phyloP scores from a whole-genome alignment of 257 asterid species.

The Nicotiana benthamiana region DNA sequence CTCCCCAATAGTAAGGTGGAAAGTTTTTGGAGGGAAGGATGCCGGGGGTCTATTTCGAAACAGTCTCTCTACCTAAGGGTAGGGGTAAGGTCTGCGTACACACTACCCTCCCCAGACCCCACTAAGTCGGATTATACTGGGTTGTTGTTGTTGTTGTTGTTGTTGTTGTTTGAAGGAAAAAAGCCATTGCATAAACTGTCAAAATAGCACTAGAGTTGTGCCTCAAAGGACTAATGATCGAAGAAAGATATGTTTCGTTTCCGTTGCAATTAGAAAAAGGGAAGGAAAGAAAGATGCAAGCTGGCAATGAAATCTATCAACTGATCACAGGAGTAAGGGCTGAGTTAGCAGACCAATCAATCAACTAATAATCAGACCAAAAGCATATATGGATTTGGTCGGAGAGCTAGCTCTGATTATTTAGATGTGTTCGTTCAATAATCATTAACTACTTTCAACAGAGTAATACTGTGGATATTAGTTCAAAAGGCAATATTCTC shows the following conservation, averaged over 20 bases:
- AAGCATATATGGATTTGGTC: not conserved
- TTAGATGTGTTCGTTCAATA: not conserved
- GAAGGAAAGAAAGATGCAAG: not conserved
- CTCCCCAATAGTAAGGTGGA: no score
- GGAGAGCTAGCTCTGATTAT: not conserved
- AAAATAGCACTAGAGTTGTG: not conserved
- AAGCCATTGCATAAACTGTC: not conserved
- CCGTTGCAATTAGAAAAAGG: not conserved
- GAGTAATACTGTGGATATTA: not conserved
- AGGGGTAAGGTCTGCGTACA: no score
- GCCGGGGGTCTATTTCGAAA: no score
- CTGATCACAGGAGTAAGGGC: not conserved
- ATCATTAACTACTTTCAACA: not conserved
- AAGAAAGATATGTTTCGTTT: not conserved
- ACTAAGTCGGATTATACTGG: no score
- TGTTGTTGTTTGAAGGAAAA: not conserved
- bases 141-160: no score
- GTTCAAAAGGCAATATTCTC: not conserved
- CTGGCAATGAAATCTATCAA: not conserved
- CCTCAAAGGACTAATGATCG: not conserved
- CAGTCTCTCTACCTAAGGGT: no score
- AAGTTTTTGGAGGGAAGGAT: no score
- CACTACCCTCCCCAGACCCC: no score
- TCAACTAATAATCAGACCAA: not conserved
- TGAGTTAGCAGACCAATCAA: not conserved